phyloP scores from a whole-genome alignment of 257 asterid genomes.

The Misopates orontium region DNA sequence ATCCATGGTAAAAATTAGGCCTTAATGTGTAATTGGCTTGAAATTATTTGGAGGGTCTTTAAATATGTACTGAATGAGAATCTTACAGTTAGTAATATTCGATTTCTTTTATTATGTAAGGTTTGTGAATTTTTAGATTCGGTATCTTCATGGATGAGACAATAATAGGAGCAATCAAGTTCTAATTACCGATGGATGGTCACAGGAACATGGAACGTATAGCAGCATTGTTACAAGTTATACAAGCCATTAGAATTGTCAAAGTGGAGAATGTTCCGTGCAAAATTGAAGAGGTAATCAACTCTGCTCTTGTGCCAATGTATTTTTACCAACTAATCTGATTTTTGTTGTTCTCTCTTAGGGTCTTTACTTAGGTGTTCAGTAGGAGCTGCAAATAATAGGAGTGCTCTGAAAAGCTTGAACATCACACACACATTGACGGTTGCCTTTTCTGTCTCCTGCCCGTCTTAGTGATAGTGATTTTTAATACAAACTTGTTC shows the following conservation, averaged over 20 bases:
- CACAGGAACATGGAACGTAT: constrained; percentile 35
- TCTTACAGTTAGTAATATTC: neutral
- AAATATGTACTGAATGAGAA: constrained; percentile 4
- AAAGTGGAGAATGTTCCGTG: constrained; percentile 60
- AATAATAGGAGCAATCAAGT: neutral
- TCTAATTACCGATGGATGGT: constrained; percentile 41
- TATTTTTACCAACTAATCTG: neutral
- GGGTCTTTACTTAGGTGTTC: constrained; percentile 95
- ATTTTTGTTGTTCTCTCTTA: constrained; percentile 32
- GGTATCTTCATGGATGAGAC: constrained; percentile 10
- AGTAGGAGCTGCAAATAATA: constrained; percentile 75
- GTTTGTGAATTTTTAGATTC: constrained; percentile 13
- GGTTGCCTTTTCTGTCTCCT: constrained; percentile 50
- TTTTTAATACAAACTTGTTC: constrained; percentile 64
- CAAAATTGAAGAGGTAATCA: constrained; percentile 75
- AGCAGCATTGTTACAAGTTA: constrained; percentile 50
- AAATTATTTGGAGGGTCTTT: too few relatives aligned
- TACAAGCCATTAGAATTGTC: constrained; percentile 37
- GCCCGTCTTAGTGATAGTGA: constrained; percentile 59
- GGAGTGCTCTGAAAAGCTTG: constrained; percentile 51
- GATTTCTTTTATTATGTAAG: constrained; percentile 2
- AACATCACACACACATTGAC: constrained; percentile 78
- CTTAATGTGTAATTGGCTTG: neutral
- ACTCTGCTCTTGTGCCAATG: neutral
- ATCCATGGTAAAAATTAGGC: too few relatives aligned